Evolutionary conservation across 345 rosid genomes (phyloP), one percentile per base, ranked within the genome.

Genomic region (Aquilaria sinensis): DNA sequence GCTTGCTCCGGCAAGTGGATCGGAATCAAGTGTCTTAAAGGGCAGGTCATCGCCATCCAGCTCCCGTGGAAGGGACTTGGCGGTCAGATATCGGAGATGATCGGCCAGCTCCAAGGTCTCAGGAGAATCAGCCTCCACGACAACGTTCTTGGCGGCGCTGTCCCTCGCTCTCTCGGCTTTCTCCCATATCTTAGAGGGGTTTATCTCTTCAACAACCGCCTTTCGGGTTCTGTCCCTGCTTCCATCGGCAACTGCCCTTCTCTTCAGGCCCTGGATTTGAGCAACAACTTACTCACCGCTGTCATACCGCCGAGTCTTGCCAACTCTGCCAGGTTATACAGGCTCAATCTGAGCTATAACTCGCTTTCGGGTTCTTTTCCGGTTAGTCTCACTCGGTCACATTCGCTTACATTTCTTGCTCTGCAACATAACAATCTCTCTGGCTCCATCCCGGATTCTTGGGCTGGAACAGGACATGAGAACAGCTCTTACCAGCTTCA

Each of bases 11-110:
- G 98, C 14, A 70, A 82, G 31, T 94, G 99, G 99, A 83, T 69
- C 3, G 99, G 99, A 43, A 85, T 94, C 79, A 90, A 83, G 79
- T 94, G 99, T 63, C 84, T 77, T n/a, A 66, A 82, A 9, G 99
- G 99, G 31, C 88, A 85, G 63, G 87, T 94, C 29, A 76, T 88
- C 1, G 90, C 85, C 12, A 77, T 94, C 69, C 92, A 90, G 76
- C 97, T 94, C 64, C 99, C 99, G 1, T 94, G 96, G 96, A 86
- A 67, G 50, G 85, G 90, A 37, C 79, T 94, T 3, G 88, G 96
- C 1, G 99, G 99, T 14, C 74, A 73, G 57, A 78, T 90, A 77
- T 84, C 94, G 0, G 96, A 86, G 72, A 83, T 85, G 74, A 86
- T 94, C 4, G 95, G 96, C 31, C 96, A 85, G 78, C 96, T 94